Conservation (phyloP, 352 stramenopile genomes). For the Pythium brachiatum region DNA sequence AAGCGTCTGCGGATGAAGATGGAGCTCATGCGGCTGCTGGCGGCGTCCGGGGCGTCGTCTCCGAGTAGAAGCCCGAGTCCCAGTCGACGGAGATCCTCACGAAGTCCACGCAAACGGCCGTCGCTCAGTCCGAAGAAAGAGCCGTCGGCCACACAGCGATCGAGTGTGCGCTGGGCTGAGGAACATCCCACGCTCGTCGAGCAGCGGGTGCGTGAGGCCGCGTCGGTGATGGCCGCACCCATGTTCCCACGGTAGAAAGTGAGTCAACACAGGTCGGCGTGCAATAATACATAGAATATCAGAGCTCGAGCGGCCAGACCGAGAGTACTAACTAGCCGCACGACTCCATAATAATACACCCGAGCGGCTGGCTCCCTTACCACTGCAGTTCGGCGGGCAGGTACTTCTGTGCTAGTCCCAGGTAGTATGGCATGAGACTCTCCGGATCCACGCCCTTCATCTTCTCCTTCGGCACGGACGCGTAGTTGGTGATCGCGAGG, state of each 20-base stretch:
- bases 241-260: not conserved
- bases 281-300: not conserved
- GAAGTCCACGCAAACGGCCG: conserved; percentile 11
- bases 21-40: conserved; percentile 33
- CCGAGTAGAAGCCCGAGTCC: not conserved
- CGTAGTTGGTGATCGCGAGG: conserved; percentile 35
- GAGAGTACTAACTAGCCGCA: not conserved
- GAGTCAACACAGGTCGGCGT: not conserved
- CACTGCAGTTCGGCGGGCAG: conserved; percentile 64
- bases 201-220: not conserved
- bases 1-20: conserved; percentile 27
- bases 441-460: conserved; percentile 41
- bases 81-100: conserved; percentile 6
- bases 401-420: conserved; percentile 70
- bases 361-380: conserved; percentile 29
- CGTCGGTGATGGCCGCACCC: not conserved
- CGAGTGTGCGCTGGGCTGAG: not conserved
- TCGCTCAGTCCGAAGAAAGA: not conserved
- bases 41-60: conserved; percentile 2
- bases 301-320: not conserved
- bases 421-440: conserved; percentile 59
- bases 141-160: not conserved
- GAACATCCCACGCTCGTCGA: not conserved
- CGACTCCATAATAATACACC: conserved; percentile 13
- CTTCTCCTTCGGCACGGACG: conserved; percentile 34